Evolutionary conservation across 2,329 filamentous ascomycete genomes (phyloP).

Genomic region (Byssochlamys sp.): DNA sequence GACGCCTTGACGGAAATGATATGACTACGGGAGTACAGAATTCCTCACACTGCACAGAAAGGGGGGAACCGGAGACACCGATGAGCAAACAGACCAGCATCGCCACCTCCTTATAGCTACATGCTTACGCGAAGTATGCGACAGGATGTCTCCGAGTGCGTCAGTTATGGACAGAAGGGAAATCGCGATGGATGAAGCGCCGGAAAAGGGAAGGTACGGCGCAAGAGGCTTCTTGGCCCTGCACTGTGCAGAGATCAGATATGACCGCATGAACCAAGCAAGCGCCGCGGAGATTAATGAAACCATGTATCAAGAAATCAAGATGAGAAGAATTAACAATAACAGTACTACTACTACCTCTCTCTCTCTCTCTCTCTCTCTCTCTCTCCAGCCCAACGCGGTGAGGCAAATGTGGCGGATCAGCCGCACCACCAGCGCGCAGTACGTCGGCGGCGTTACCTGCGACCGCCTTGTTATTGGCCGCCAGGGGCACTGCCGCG

Average conservation of each 20-base stretch:
- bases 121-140: not conserved
- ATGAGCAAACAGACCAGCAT: not conserved
- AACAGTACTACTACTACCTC: too few relatives aligned
- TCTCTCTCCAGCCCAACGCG: not conserved
- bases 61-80: not conserved
- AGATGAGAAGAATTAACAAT: too few relatives aligned
- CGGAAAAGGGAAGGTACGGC: not conserved
- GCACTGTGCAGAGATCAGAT: not conserved
- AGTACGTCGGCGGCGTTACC: not conserved
- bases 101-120: conserved; percentile 7
- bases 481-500: not conserved
- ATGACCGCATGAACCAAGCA: not conserved
- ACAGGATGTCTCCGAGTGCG: not conserved
- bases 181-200: not conserved
- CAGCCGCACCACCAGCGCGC: not conserved
- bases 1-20: not conserved
- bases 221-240: not conserved
- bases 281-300: not conserved
- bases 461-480: not conserved
- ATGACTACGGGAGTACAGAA: not conserved
- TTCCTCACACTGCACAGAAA: not conserved
- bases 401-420: not conserved
- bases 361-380: too few relatives aligned
- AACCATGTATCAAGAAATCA: not conserved
- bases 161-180: conserved; percentile 6